Evolutionary conservation across 1,284 basidiomycete genomes (phyloP).

Genomic region (Ustilago crameri): DNA sequence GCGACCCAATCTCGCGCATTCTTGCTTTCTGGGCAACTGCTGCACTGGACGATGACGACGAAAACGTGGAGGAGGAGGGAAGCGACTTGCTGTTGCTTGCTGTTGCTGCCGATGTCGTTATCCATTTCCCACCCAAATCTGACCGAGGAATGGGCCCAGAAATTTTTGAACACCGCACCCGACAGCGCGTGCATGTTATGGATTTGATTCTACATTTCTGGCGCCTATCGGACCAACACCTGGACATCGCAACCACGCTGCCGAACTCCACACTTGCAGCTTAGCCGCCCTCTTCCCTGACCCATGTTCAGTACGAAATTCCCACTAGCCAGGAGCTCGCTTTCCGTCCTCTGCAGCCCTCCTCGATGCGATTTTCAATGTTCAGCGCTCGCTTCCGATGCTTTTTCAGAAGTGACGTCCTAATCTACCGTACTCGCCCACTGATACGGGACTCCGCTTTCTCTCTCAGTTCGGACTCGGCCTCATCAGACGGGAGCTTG

Average conservation of each 20-base stretch:
- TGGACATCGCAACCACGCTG: constrained; percentile 12
- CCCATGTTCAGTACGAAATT: neutral
- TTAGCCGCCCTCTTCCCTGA: constrained; percentile 11
- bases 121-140: neutral
- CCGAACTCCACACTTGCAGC: constrained; percentile 14
- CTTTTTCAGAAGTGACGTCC: too few relatives aligned
- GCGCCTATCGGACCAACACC: constrained; percentile 19
- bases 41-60: too few relatives aligned
- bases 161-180: constrained; percentile 22
- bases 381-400: neutral
- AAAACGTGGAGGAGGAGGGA: too few relatives aligned
- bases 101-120: too few relatives aligned
- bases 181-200: constrained; percentile 3
- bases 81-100: too few relatives aligned
- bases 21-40: constrained; percentile 3
- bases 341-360: too few relatives aligned
- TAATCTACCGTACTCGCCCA: too few relatives aligned
- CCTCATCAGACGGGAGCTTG: too few relatives aligned
- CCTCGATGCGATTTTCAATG: neutral
- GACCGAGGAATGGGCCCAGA: constrained; percentile 2
- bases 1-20: neutral
- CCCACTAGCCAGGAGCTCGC: too few relatives aligned
- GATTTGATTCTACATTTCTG: neutral
- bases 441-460: too few relatives aligned
- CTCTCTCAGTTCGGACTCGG: too few relatives aligned